Evolutionary conservation across 2,329 filamentous ascomycete species (phyloP).

Genomic region (Seiridium unicorne): DNA sequence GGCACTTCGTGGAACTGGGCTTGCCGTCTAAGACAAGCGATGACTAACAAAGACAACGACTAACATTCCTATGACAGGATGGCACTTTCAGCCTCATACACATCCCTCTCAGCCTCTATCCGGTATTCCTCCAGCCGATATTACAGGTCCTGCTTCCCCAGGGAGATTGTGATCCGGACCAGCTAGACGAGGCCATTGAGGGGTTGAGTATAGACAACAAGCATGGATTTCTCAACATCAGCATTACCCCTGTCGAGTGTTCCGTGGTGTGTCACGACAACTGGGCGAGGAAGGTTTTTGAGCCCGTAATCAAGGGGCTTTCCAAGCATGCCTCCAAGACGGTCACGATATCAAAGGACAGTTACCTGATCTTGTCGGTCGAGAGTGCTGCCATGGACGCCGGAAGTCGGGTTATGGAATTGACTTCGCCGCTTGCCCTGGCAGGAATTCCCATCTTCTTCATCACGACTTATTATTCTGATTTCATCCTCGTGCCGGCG

Average conservation of each 20-base stretch:
- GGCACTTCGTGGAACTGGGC: background rate
- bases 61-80: slow-evolving; percentile 55
- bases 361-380: slow-evolving; percentile 86
- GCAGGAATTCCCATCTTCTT: slow-evolving; percentile 97
- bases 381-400: slow-evolving; percentile 88
- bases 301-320: slow-evolving; percentile 65
- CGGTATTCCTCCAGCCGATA: slow-evolving; percentile 80
- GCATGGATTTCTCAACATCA: slow-evolving; percentile 89
- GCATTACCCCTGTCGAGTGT: slow-evolving; percentile 87
- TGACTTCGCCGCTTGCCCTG: slow-evolving; percentile 86
- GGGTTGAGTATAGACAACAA: slow-evolving; percentile 50
- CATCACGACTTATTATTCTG: slow-evolving; percentile 96
- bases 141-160: slow-evolving; percentile 79
- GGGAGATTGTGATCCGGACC: slow-evolving; percentile 31
- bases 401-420: slow-evolving; percentile 83
- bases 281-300: slow-evolving; percentile 73
- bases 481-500: slow-evolving; percentile 88
- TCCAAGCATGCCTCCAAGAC: slow-evolving; percentile 48
- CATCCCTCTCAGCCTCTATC: slow-evolving; percentile 77
- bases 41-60: slow-evolving; percentile 15
- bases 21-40: slow-evolving; percentile 1
- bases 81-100: slow-evolving; percentile 86
- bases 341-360: slow-evolving; percentile 76
- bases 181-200: slow-evolving; percentile 34
- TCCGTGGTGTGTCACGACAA: slow-evolving; percentile 83